Evolutionary conservation across 75 land plant species (phyloP).

Genomic region (Cupressus sempervirens): DNA sequence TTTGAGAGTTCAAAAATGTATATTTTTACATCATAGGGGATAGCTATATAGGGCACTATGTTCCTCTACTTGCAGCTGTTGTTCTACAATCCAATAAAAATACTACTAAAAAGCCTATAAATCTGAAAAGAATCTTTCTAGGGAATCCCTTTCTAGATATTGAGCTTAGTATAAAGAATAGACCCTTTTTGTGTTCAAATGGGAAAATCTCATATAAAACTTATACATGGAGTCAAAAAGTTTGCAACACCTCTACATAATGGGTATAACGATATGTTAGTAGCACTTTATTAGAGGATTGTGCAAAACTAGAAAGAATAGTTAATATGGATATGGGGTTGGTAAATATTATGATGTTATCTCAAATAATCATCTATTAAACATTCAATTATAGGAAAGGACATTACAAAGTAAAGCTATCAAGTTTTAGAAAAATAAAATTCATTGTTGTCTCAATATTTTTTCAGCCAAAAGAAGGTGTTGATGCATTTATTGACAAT

Average conservation of each 20-base stretch:
- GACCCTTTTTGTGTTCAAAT: not conserved
- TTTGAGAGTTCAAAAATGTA: slow-evolving; percentile 35
- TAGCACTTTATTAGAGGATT: not conserved
- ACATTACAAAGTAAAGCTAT: not conserved
- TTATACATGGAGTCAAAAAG: not conserved
- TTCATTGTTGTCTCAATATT: too few species aligned
- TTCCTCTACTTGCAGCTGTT: slow-evolving; percentile 46
- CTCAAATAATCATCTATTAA: not conserved
- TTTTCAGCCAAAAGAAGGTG: not conserved
- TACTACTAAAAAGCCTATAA: slow-evolving; percentile 14
- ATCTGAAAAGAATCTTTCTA: slow-evolving; percentile 34
- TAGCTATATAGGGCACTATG: slow-evolving; percentile 66
- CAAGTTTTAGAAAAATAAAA: too few species aligned
- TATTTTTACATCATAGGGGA: slow-evolving; percentile 47
- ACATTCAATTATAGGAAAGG: not conserved
- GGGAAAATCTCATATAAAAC: not conserved
- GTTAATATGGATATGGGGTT: not conserved
- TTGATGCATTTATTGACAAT: slow-evolving; percentile 21
- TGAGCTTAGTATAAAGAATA: not conserved
- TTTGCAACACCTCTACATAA: not conserved
- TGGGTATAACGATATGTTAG: not conserved
- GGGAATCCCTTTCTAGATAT: not conserved
- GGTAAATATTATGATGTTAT: slow-evolving; percentile 19
- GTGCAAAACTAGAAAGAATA: not conserved
- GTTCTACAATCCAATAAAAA: slow-evolving; percentile 30